Conservation (phyloP, 495 filamentous ascomycete genomes). For the Penicillium tannophilum region DNA sequence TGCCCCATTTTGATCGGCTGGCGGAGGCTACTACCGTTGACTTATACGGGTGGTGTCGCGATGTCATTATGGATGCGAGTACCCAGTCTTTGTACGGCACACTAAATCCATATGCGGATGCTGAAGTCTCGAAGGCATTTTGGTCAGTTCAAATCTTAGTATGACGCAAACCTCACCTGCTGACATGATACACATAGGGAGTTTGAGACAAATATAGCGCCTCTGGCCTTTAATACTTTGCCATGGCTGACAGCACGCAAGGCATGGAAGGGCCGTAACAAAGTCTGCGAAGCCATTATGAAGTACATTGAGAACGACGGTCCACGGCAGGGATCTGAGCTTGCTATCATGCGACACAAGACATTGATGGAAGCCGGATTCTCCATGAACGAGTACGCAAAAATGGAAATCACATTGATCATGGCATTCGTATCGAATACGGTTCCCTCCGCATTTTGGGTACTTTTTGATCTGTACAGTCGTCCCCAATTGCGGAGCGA, state of each 20-base stretch:
- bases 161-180: background rate
- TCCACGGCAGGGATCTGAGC: constrained; percentile 35
- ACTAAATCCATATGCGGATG: constrained; percentile 50
- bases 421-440: constrained; percentile 51
- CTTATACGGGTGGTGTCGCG: constrained; percentile 42
- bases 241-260: constrained; percentile 46
- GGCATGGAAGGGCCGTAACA: constrained; percentile 38
- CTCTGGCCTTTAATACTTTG: constrained; percentile 32
- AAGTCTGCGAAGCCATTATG: constrained; percentile 39
- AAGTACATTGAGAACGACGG: constrained; percentile 41
- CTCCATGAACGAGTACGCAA: constrained; percentile 42
- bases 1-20: constrained; percentile 23
- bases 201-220: constrained; percentile 43
- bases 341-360: constrained; percentile 35
- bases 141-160: constrained; percentile 34
- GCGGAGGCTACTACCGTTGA: constrained; percentile 14
- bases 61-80: constrained; percentile 50
- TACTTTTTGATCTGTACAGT: constrained; percentile 43
- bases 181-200: constrained; percentile 31
- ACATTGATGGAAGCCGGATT: constrained; percentile 31
- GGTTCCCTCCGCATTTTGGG: constrained; percentile 48
- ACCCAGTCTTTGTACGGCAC: constrained; percentile 52
- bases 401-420: constrained; percentile 38
- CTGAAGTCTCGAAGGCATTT: constrained; percentile 41
- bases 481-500: constrained; percentile 39